Percentiles rank a stretch among this genome's conserved stretches.
Evolutionary conservation across 2,329 filamentous ascomycete species (phyloP).

Genomic region (Fusarium mundagurra): DNA sequence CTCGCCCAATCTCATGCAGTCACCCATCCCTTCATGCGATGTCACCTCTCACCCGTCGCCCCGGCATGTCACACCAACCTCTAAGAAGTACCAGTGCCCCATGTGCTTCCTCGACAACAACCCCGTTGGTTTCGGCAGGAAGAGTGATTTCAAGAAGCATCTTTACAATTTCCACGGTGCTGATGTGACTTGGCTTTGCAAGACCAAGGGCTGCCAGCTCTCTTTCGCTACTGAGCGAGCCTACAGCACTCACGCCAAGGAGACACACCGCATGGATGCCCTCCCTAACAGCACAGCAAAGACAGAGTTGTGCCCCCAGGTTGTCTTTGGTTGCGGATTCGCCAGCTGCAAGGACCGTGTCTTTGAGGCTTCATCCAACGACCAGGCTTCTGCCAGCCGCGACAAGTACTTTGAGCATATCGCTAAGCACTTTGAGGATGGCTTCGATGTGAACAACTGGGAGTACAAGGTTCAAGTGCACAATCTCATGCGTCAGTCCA

Average conservation of each 20-base stretch:
- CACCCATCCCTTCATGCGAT: slow-evolving; percentile 47
- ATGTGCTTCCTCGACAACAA: slow-evolving; percentile 59
- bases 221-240: slow-evolving; percentile 57
- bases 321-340: slow-evolving; percentile 58
- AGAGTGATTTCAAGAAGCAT: slow-evolving; percentile 61
- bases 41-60: slow-evolving; percentile 51
- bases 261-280: slow-evolving; percentile 54
- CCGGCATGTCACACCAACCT: slow-evolving; percentile 50
- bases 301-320: slow-evolving; percentile 54
- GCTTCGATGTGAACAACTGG: slow-evolving; percentile 55
- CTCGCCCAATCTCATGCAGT: slow-evolving; percentile 51
- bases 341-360: slow-evolving; percentile 54
- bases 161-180: slow-evolving; percentile 59
- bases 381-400: slow-evolving; percentile 50
- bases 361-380: slow-evolving; percentile 51
- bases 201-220: slow-evolving; percentile 53
- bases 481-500: slow-evolving; percentile 55
- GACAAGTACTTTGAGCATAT: slow-evolving; percentile 60
- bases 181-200: slow-evolving; percentile 56
- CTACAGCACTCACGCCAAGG: slow-evolving; percentile 57
- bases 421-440: slow-evolving; percentile 58
- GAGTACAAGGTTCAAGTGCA: slow-evolving; percentile 56
- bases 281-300: slow-evolving; percentile 54
- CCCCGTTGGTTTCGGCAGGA: slow-evolving; percentile 56
- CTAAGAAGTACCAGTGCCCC: slow-evolving; percentile 57